Percentiles rank a stretch among this genome's conserved stretches.
Conservation (phyloP, 2,329 filamentous ascomycete species). For the Rutstroemia sp. region DNA sequence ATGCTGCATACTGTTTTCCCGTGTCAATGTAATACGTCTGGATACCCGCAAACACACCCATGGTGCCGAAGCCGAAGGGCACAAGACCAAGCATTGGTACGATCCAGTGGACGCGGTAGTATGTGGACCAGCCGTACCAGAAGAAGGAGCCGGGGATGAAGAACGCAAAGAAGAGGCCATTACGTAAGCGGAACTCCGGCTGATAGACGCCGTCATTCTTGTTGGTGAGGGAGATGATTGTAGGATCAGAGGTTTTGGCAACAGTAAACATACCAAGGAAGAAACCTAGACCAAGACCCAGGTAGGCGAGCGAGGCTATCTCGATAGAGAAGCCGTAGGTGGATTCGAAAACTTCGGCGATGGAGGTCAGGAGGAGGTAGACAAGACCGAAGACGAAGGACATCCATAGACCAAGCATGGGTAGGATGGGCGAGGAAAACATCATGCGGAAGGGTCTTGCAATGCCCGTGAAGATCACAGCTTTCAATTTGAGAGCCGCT, state of each 20-base stretch:
- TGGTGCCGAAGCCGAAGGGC: constrained; percentile 36
- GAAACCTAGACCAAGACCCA: constrained; percentile 37
- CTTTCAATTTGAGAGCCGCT: constrained; percentile 22
- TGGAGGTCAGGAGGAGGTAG: constrained; percentile 41
- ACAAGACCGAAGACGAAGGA: constrained; percentile 44
- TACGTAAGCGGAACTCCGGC: constrained; percentile 30
- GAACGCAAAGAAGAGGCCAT: constrained; percentile 38
- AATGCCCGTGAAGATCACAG: constrained; percentile 35
- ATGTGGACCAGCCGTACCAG: constrained; percentile 41
- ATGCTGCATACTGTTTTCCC: constrained; percentile 33
- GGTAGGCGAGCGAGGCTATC: constrained; percentile 36
- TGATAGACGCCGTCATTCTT: constrained; percentile 32
- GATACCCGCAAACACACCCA: constrained; percentile 32
- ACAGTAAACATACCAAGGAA: constrained; percentile 35
- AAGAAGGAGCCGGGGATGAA: constrained; percentile 36
- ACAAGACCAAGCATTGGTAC: constrained; percentile 34
- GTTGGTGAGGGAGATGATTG: constrained; percentile 39
- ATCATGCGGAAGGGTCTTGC: constrained; percentile 41
- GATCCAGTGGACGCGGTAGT: constrained; percentile 34
- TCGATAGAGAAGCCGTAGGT: constrained; percentile 36
- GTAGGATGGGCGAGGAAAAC: constrained; percentile 31
- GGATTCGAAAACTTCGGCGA: constrained; percentile 39
- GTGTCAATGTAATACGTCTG: constrained; percentile 40
- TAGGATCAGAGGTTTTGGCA: constrained; percentile 36
- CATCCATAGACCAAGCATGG: constrained; percentile 42